These are phyloP conservation scores for Vachellia collinsii DNA, from an alignment of 306 rosid species.

Conservation along the genomic window DNA sequence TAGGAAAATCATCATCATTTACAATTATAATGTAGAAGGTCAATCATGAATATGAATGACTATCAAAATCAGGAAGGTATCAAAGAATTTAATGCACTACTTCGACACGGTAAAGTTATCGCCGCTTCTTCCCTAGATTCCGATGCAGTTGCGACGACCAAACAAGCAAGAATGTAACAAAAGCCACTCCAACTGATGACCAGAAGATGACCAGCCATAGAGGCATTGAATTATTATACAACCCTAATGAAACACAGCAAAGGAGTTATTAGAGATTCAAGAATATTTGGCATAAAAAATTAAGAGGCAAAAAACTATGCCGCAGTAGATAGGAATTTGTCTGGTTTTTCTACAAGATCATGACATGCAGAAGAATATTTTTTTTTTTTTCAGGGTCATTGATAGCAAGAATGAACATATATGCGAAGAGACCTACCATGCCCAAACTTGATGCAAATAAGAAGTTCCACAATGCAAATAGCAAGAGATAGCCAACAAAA, in stretches of 20 bases:
- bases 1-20: slow-evolving; percentile 66
- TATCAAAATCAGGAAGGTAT: slow-evolving; percentile 59
- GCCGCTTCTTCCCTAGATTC: slow-evolving; percentile 73
- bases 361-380: not conserved
- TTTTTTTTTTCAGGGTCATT: not conserved
- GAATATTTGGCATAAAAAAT: not conserved
- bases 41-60: slow-evolving; percentile 44
- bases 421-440: slow-evolving; percentile 56
- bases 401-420: not conserved
- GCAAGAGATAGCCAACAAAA: slow-evolving; percentile 99
- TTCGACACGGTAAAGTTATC: slow-evolving; percentile 35
- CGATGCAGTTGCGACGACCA: slow-evolving; percentile 89
- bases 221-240: slow-evolving; percentile 95
- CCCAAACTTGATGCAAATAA: slow-evolving; percentile 96
- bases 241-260: slow-evolving; percentile 52
- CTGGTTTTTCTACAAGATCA: not conserved
- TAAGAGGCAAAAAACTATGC: not conserved
- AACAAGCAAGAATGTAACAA: slow-evolving; percentile 56
- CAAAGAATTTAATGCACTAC: slow-evolving; percentile 60
- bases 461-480: slow-evolving; percentile 94
- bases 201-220: slow-evolving; percentile 77
- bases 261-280: not conserved
- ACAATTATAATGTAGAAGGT: slow-evolving; percentile 53
- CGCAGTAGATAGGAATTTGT: not conserved
- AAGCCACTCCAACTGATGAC: slow-evolving; percentile 58